Evolutionary conservation across 2,329 filamentous ascomycete species (phyloP).

Genomic region (Mycosphaerella sp.): DNA sequence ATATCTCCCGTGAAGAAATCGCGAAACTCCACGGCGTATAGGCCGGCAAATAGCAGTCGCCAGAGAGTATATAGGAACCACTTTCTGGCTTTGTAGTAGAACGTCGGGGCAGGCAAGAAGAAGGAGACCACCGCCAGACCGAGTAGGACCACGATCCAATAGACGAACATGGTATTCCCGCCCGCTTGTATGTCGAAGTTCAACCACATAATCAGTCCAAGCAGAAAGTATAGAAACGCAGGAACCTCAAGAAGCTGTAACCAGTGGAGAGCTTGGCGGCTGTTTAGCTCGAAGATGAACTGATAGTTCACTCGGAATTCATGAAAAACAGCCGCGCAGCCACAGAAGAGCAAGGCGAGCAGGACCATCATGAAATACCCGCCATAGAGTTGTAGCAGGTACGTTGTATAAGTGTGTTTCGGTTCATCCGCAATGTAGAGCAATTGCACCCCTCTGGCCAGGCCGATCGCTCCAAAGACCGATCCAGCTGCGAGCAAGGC

Average conservation of each 20-base stretch:
- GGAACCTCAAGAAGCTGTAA: conserved; percentile 80
- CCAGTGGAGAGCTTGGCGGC: conserved; percentile 76
- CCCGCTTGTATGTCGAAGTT: conserved; percentile 69
- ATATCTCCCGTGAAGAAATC: conserved; percentile 98
- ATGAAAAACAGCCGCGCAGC: conserved; percentile 79
- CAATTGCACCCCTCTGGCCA: conserved; percentile 36
- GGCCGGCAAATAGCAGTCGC: conserved; percentile 74
- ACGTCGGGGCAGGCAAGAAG: conserved; percentile 61
- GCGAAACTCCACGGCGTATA: conserved; percentile 91
- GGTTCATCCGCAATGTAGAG: conserved; percentile 4
- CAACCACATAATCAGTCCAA: conserved; percentile 79
- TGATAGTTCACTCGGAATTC: conserved; percentile 86
- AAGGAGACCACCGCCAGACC: conserved; percentile 62
- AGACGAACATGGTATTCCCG: conserved; percentile 64
- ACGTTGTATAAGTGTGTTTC: conserved; percentile 28
- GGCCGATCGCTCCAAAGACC: conserved; percentile 41
- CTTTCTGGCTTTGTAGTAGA: conserved; percentile 69
- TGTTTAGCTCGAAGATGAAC: conserved; percentile 86
- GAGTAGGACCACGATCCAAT: conserved; percentile 79
- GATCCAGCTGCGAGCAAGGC: conserved; percentile 38
- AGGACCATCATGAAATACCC: conserved; percentile 83
- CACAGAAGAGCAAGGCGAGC: conserved; percentile 74
- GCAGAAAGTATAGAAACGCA: conserved; percentile 68
- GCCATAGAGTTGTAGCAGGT: conserved; percentile 64
- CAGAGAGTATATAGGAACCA: conserved; percentile 91